A percentile compares a stretch with the other conserved stretches of the same genome.
These are phyloP conservation scores for Mycena indigotica DNA, from an alignment of 768 basidiomycete genomes.

Conservation along the genomic window DNA sequence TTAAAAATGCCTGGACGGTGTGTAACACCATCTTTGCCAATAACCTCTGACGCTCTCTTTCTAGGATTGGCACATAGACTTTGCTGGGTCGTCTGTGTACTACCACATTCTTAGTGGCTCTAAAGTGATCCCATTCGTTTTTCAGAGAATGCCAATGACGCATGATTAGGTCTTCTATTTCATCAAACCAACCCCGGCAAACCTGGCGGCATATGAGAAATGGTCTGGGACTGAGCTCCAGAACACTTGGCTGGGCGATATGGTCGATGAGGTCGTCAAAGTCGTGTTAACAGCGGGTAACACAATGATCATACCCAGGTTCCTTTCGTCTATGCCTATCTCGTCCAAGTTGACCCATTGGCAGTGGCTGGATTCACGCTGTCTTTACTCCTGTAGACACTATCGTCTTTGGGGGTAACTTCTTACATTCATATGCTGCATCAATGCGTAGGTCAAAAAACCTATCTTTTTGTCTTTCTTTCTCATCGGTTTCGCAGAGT, in stretches of 20 bases:
- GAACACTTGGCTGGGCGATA: slow-evolving; percentile 88
- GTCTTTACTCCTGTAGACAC: slow-evolving; percentile 95
- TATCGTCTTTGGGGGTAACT: slow-evolving; percentile 96
- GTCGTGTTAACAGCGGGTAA: slow-evolving; percentile 76
- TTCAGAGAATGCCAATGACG: background rate
- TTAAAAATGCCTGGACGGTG: slow-evolving; percentile 91
- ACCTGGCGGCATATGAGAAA: slow-evolving; percentile 86
- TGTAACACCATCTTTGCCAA: slow-evolving; percentile 30
- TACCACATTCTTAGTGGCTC: slow-evolving; percentile 88
- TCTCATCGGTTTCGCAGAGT: slow-evolving; percentile 53
- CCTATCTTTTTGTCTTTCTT: background rate
- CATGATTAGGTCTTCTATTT: slow-evolving; percentile 84
- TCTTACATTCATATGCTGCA: slow-evolving; percentile 90
- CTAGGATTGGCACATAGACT: slow-evolving; percentile 98
- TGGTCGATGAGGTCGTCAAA: slow-evolving; percentile 89
- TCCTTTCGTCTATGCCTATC: background rate
- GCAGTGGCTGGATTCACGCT: slow-evolving; percentile 92
- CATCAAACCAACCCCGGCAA: slow-evolving; percentile 83
- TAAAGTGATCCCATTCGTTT: slow-evolving; percentile 54
- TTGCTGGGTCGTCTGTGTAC: slow-evolving; percentile 97
- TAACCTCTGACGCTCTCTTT: background rate
- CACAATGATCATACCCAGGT: slow-evolving; percentile 87
- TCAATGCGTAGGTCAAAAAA: slow-evolving; percentile 65
- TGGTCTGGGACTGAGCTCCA: slow-evolving; percentile 95
- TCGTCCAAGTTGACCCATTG: background rate